A percentile compares a stretch with the other conserved stretches of the same genome.
These are phyloP conservation scores for Ascobolus immersus DNA, from an alignment of 495 filamentous ascomycete genomes.

Conservation along the genomic window DNA sequence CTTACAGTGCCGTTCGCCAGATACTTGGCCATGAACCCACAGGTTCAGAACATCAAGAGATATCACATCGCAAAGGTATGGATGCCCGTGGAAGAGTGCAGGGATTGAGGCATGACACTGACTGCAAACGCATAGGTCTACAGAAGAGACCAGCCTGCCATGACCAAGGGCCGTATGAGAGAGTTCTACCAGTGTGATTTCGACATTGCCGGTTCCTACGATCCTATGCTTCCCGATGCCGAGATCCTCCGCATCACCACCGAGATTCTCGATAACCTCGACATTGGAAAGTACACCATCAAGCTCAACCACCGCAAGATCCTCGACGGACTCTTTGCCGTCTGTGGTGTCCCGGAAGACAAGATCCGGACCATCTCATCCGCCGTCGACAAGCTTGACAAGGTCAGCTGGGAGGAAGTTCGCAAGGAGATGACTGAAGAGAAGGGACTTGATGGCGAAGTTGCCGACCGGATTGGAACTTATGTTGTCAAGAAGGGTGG, in stretches of 20 bases:
- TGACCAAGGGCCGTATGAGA: conserved; percentile 73
- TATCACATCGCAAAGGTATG: conserved; percentile 80
- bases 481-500: conserved; percentile 45
- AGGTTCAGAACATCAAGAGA: conserved; percentile 50
- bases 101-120: no score
- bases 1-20: conserved; percentile 76
- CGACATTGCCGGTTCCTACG: conserved; percentile 74
- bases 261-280: conserved; percentile 67
- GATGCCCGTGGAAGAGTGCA: no score
- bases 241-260: conserved; percentile 62
- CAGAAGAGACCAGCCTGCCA: conserved; percentile 32
- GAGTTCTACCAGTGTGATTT: conserved; percentile 98
- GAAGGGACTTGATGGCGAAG: conserved; percentile 47
- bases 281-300: conserved; percentile 46
- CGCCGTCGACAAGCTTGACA: conserved; percentile 91
- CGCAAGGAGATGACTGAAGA: conserved; percentile 79
- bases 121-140: no score
- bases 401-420: conserved; percentile 61
- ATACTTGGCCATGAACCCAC: conserved; percentile 63
- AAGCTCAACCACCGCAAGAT: conserved; percentile 94
- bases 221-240: conserved; percentile 90
- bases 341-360: conserved; percentile 65
- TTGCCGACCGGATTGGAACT: conserved; percentile 66
- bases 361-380: conserved; percentile 69
- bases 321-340: conserved; percentile 72